Evolutionary conservation across 495 filamentous ascomycete species (phyloP), one percentile per base, ranked within the genome.

Genomic region (Talaromyces stipitatus): DNA sequence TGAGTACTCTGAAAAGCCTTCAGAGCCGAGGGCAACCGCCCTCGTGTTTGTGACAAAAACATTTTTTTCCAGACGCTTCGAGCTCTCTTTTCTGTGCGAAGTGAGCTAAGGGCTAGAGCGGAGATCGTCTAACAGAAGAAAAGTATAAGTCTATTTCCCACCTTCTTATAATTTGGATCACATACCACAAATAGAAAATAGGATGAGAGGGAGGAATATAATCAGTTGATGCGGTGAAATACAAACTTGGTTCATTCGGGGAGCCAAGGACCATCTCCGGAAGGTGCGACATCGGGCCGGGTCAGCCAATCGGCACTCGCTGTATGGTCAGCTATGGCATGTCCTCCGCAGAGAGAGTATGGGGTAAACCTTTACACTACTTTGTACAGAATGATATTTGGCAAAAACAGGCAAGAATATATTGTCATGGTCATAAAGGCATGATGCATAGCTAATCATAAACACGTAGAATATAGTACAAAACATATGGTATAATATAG

Each of bases 1-100:
- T 43, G 29, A 18, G 55, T 32, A 27, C 27, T 57, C 45, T 57
- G 47, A 51, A 57, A 33, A 50, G 55, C 55, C 61, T 72, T 73
- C 54, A 76, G 65, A 66, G 71, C 68, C 52, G 69, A 69, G 63
- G 74, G 72, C 67, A 74, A 41, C 14, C 74, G 74, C 38, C 70
- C 72, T 63, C 72, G 63, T 29, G 68, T 66, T 61, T 71, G 74
- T 52, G 72, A 64, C 45, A 70, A 60, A 62, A 77, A 66, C 74
- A 77, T 77, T 62, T 58, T 59, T 43, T 8, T 56, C 16, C 11
- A 54, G 32, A 20, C 50, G 11, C 28, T 32, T 36, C n/a, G 27
- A n/a, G n/a, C n/a, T n/a, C n/a, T n/a, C n/a, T n/a, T n/a, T n/a
- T n/a, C n/a, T n/a, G n/a, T n/a, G n/a, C n/a, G n/a, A 5, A 9